Evolutionary conservation across 129 eudicot species (phyloP).

Genomic region (Centella asiatica): DNA sequence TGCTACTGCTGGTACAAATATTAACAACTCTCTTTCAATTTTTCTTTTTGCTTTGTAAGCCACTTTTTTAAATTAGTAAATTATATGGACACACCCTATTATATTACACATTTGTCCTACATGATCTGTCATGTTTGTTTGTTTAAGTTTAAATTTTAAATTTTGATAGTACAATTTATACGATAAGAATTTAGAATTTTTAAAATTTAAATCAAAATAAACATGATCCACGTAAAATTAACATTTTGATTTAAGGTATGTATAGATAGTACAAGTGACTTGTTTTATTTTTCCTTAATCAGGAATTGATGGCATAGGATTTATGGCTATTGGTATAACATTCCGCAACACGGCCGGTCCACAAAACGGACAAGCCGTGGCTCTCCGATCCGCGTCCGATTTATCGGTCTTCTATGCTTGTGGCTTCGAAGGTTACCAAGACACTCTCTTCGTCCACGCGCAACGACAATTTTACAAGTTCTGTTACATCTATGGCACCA

Average conservation of each 20-base stretch:
- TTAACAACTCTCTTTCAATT: not conserved
- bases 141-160: not conserved
- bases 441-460: conserved; percentile 65
- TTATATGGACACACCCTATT: too few relatives aligned
- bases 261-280: too few relatives aligned
- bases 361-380: conserved; percentile 58
- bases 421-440: conserved; percentile 69
- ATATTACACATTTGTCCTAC: not conserved
- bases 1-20: conserved; percentile 71
- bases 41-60: too few relatives aligned
- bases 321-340: conserved; percentile 74
- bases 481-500: conserved; percentile 65
- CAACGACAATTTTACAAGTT: conserved; percentile 76
- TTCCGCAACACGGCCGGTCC: conserved; percentile 86
- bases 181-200: not conserved
- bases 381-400: conserved; percentile 74
- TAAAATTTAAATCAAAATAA: not conserved
- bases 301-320: conserved; percentile 65
- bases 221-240: not conserved
- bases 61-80: too few relatives aligned
- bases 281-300: not conserved
- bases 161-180: not conserved
- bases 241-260: not conserved
- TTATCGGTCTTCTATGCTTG: conserved; percentile 70
- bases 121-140: too few relatives aligned